Base-by-base conservation (phyloP, 164 flowering plant species). In the Hamamelis virginiana region DNA sequence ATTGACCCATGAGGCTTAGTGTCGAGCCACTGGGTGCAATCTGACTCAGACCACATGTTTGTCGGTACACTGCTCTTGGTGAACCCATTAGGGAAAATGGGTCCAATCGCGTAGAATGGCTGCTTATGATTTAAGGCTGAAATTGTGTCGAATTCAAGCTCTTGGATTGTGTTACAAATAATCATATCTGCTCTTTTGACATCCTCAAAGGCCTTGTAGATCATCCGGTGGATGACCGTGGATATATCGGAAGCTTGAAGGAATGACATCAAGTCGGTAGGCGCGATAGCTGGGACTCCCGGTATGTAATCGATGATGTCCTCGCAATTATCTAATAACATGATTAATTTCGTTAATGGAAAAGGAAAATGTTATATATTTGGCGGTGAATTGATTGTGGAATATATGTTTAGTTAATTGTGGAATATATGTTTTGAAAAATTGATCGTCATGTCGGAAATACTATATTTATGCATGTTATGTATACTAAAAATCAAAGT, bases 281-380 rank as follows among this genome's bases (percentile, higher is more conserved):
- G 86, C 8, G 80, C 72, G 28, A 86, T 82, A 1, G 80, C 33
- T 6, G 62, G 27, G 0, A 85, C 84, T 0, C 91, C 92, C 0
- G 91, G 92, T 47, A 86, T 81, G 80, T 86, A 88, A 45, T 74
- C 76, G 9, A 88, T 82, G 8, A 69, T 56, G 65, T 86, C 88
- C 65, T 77, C 53, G 0, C 87, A 80, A 23, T 81, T 81, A 14
- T 65, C 88, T 86, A 66, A 45, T 26, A 41, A 44, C 52, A n/a
- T n/a, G n/a, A n/a, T n/a, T n/a, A n/a, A n/a, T n/a, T n/a, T n/a
- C n/a, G n/a, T n/a, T n/a, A n/a, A n/a, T n/a, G n/a, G n/a, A n/a
- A n/a, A n/a, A n/a, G n/a, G n/a, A n/a, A n/a, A n/a, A n/a, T n/a
- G n/a, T n/a, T n/a, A n/a, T n/a, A n/a, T n/a, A n/a, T n/a, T n/a